Evolutionary conservation across 371 early-diverging fungal species (phyloP).

Genomic region (Rhizomucor pusillus): DNA sequence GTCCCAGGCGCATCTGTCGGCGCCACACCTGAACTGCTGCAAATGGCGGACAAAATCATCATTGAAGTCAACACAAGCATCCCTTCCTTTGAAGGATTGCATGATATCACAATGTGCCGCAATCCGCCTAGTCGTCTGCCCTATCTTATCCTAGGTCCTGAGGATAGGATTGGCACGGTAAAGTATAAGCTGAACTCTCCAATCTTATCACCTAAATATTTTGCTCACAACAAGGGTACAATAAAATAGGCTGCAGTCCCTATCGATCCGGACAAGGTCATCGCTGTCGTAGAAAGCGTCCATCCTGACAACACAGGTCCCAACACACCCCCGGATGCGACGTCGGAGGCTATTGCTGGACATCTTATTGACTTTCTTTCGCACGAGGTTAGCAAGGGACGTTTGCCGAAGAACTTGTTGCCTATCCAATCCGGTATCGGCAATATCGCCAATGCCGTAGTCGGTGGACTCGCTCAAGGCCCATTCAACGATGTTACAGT

Average conservation of each 20-base stretch:
- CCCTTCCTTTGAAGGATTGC: conserved; percentile 53
- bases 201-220: not conserved
- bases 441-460: conserved; percentile 58
- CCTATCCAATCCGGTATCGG: conserved; percentile 56
- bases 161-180: conserved; percentile 52
- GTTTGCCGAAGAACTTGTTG: conserved; percentile 42
- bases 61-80: conserved; percentile 55
- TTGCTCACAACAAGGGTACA: not conserved
- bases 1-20: conserved; percentile 56
- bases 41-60: conserved; percentile 52
- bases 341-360: conserved; percentile 41
- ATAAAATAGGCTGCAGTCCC: conserved; percentile 42
- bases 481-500: conserved; percentile 50
- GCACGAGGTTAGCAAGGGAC: conserved; percentile 49
- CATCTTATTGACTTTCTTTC: conserved; percentile 51
- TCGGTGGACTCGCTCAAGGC: conserved; percentile 50
- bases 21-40: conserved; percentile 50
- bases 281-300: conserved; percentile 46
- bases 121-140: conserved; percentile 48
- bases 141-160: conserved; percentile 43
- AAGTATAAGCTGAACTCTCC: conserved; percentile 5
- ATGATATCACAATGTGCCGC: conserved; percentile 40
- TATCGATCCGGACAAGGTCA: conserved; percentile 43
- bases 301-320: conserved; percentile 47
- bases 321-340: conserved; percentile 40